Evolutionary conservation across 192 early-diverging fungal species (phyloP), one percentile per base, ranked within the genome.

Genomic region (Rhizophagus clarus): DNA sequence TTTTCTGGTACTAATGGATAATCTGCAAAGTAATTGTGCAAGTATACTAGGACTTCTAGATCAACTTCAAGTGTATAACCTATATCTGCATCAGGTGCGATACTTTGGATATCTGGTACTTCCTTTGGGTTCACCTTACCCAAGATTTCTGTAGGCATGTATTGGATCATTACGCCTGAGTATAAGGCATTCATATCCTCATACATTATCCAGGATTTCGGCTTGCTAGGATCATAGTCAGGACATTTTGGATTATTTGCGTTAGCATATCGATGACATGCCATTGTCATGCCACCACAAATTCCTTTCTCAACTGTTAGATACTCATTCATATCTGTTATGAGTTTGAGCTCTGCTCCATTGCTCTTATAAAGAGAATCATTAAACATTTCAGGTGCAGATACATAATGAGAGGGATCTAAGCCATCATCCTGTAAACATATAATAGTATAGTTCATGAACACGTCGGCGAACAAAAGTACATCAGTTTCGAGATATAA

Each of bases 331-430:
- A 64, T 76, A 76, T 76, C 8, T 42, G 60, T 40, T 32, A 76
- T 76, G 0, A 76, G 34, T 4, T 75, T 75, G 0, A 75, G 20
- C 24, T 76, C 74, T 0, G 28, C 74, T 63, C 22, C n/a, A 17
- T 61, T 76, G 63, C 74, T 76, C 40, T 76, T 76, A 61, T 76
- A 76, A 26, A 76, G 12, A 0, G 74, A 76, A 76, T 76, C 74
- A 63, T 37, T 37, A 37, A 76, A 63, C 74, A 76, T 76, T 24
- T 32, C 74, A 2, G 74, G 74, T 63, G 61, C 74, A 37, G 74
- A 76, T 22, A 76, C 74, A 14, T 76, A 76, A 76, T 76, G 74
- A 9, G 74, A 63, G 6, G 61, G 56, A n/a, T 76, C 74, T 42
- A 76, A 63, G 6, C 74, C 29, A 37, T 76, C 61, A 76, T 76